Evolutionary conservation across 2,329 filamentous ascomycete genomes (phyloP).

Genomic region (Trichoderma brevicompactum): DNA sequence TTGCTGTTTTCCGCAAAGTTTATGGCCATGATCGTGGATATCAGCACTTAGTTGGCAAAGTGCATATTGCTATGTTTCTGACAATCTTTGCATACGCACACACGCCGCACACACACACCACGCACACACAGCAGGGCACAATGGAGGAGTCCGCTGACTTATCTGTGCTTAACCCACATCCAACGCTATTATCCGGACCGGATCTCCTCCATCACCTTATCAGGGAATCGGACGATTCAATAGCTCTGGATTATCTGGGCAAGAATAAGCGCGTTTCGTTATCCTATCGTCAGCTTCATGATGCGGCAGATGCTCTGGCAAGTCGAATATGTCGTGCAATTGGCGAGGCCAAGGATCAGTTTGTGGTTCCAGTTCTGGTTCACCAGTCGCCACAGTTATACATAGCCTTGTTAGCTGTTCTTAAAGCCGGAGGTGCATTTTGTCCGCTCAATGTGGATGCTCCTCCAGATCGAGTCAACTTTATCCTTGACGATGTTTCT

Average conservation of each 20-base stretch:
- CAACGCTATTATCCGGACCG: conserved; percentile 49
- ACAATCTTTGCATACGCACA: conserved; percentile 8
- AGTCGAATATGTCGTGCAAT: conserved; percentile 46
- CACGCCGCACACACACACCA: background rate
- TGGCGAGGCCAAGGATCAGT: conserved; percentile 26
- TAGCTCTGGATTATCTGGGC: conserved; percentile 43
- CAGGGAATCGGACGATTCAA: conserved; percentile 37
- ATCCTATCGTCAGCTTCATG: conserved; percentile 67
- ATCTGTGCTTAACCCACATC: conserved; percentile 53
- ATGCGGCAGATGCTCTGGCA: conserved; percentile 60
- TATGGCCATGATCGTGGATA: conserved; percentile 5
- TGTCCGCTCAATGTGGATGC: conserved; percentile 82
- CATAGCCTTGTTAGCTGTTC: conserved; percentile 73
- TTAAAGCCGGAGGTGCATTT: conserved; percentile 83
- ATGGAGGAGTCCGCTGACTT: conserved; percentile 35
- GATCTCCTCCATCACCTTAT: conserved; percentile 64
- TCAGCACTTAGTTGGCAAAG: conserved; percentile 18
- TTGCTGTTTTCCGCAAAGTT: background rate
- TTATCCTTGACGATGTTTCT: conserved; percentile 77
- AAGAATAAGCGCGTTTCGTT: conserved; percentile 45
- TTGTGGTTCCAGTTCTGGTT: conserved; percentile 75
- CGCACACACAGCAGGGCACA: background rate
- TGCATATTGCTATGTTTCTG: background rate
- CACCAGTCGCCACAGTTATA: conserved; percentile 80
- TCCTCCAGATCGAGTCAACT: conserved; percentile 75